Base-by-base conservation (phyloP, 2,329 filamentous ascomycete species). In the Colletotrichum ledebouriae region DNA sequence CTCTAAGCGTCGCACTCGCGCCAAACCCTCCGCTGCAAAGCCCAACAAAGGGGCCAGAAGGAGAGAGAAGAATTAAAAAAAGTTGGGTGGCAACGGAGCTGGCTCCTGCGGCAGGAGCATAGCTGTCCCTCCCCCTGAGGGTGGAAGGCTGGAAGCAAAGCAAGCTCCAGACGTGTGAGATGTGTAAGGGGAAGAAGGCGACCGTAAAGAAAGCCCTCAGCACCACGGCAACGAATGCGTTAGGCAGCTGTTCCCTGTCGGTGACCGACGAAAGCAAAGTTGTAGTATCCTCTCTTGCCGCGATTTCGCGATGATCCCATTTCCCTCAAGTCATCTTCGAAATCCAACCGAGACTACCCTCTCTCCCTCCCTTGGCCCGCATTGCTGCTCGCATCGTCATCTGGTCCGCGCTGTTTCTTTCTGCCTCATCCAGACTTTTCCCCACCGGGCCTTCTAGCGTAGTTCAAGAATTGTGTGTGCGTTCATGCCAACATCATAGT, bases 1-100 rank as follows among this genome's bases (percentile, higher is more conserved):
- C 60, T 65, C 22, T 68, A 41, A 55, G 60, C 46, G 65, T 68
- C 55, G 61, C 55, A 65, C 55, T 65, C 60, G 60, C 61, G 20
- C 37, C 29, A 65, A 65, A 59, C 20, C 44, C 39, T 64, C 44
- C 53, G 57, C 33, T 29, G 25, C 15, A 44, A 20, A 57, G 49
- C 25, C 6, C 34, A 55, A 33, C 17, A 22, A 37, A 33, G 12
- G n/a, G 34, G 17, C n/a, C n/a, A 25, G 2, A 22, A 37, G 34
- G 29, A 20, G 17, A 41, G n/a, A 22, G 37, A 55, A 22, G 2
- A 4, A 22, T 1, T 2, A 22, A 22, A 22, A 22, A 22, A 4
- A 4, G 37, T 39, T 34, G 29, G 52, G 17, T 39, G 34, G 29
- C n/a, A 37, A 37, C 52, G 52, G 29, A 41, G 52, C 52, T 55